phyloP scores from a whole-genome alignment of 768 basidiomycete genomes.

The Boletus reticuloceps region DNA sequence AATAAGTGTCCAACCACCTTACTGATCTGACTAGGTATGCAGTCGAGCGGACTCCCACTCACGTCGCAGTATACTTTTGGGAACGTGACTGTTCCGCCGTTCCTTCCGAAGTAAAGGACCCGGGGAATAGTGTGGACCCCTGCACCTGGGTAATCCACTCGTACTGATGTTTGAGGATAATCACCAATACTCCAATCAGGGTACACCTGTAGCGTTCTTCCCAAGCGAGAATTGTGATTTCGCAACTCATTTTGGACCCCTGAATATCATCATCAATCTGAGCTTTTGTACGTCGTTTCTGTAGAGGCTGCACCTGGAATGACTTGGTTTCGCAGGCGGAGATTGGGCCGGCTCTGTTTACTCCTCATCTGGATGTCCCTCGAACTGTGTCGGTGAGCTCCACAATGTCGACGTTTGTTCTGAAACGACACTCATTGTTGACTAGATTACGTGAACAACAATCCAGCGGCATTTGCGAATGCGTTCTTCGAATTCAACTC shows the following conservation, averaged over 20 bases:
- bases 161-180: too few species aligned
- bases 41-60: conserved; percentile 25
- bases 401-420: background rate
- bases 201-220: conserved; percentile 15
- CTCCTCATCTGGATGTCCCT: conserved; percentile 23
- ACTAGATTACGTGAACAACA: conserved; percentile 43
- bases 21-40: conserved; percentile 32
- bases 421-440: conserved; percentile 35
- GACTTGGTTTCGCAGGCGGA: conserved; percentile 17
- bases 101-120: conserved; percentile 32
- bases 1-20: background rate
- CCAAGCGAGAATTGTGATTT: conserved; percentile 15
- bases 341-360: conserved; percentile 28
- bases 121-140: conserved; percentile 18
- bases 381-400: conserved; percentile 25
- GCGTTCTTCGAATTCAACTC: conserved; percentile 25
- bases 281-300: conserved; percentile 15
- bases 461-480: conserved; percentile 19
- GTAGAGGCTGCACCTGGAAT: background rate
- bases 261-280: conserved; percentile 22
- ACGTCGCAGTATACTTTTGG: conserved; percentile 42
- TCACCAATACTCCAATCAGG: conserved; percentile 1
- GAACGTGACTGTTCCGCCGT: conserved; percentile 34
- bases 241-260: conserved; percentile 11
- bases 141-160: conserved; percentile 22